Base-by-base conservation (phyloP, 78 protist species). In the Neovahlkampfia damariscottae region DNA sequence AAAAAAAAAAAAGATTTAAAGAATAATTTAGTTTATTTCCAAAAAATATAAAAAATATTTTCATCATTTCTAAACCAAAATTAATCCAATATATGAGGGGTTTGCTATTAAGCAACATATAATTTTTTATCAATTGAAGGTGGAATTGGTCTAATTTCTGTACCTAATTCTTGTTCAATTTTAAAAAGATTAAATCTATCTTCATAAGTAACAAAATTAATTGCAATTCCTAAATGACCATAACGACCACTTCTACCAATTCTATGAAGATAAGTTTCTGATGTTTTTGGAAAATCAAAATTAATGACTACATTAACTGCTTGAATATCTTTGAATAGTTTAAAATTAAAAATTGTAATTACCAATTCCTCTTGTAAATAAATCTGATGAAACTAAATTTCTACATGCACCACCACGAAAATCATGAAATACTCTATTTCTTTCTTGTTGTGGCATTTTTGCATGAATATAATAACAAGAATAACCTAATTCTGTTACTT, bases 241-340 rank as follows among this genome's bases (percentile, higher is more conserved):
- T 86, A 96, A 32, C 99, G 87, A 3, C 99, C 99, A 1, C 91
- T 82, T 19, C 99, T 93, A 41, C 99, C 99, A 31, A 98, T 96
- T 40, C 99, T 88, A 70, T 96, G 99, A 41, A 96, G 84, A 80
- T 96, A 96, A 3, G 99, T 92, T 84, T 96, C 99, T 19, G 93
- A 76, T 59, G 72, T 85, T 71, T 85, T 85, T 66, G 99, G 99
- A 84, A 96, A 90, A 80, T 95, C 98, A 76, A 95, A 98, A 89
- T 98, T 98, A 93, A 98, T 89, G 82, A 96, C 99, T 2, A 98
- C 99, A 79, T 96, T 96, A 71, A 98, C 99, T 1, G 96, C 88
- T 66, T 85, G 99, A 67, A 95, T 87, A 78, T 98, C 99, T n/a
- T n/a, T n/a, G n/a, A n/a, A n/a, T n/a, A n/a, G n/a, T n/a, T n/a